Conservation (phyloP, 192 early-diverging fungal genomes). For the Entomortierella chlamydospora region DNA sequence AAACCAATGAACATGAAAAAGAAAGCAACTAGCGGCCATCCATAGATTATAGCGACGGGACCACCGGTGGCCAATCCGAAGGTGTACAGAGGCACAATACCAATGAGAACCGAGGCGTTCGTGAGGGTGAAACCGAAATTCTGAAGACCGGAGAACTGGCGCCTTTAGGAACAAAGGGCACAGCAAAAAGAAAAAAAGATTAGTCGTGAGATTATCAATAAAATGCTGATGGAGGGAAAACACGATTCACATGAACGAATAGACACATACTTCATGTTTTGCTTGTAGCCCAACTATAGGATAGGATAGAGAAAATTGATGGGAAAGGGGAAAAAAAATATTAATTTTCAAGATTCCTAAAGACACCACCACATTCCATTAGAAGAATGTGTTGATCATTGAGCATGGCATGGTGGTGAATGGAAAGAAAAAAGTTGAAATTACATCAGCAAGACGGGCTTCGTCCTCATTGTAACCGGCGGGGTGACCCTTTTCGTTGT, state of each 20-base stretch:
- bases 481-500: slow-evolving; percentile 38
- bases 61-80: slow-evolving; percentile 61
- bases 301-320: not conserved
- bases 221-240: not conserved
- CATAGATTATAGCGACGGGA: slow-evolving; percentile 59
- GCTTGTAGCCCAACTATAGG: slow-evolving; percentile 45
- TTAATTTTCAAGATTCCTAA: too few relatives aligned
- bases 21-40: slow-evolving; percentile 61
- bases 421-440: too few relatives aligned
- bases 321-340: slow-evolving; percentile 5
- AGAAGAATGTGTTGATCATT: too few relatives aligned
- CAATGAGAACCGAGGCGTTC: slow-evolving; percentile 47
- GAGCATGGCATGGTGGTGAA: too few relatives aligned
- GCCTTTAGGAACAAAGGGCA: slow-evolving; percentile 5
- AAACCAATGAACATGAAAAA: slow-evolving; percentile 50
- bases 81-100: slow-evolving; percentile 55
- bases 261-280: slow-evolving; percentile 49
- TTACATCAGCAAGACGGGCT: slow-evolving; percentile 45
- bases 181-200: not conserved
- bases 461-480: slow-evolving; percentile 50
- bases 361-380: too few relatives aligned
- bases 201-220: not conserved
- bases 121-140: slow-evolving; percentile 53
- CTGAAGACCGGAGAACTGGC: slow-evolving; percentile 51
- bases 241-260: not conserved